These are phyloP conservation scores for Trichoderma sp. DNA, from an alignment of 2,329 filamentous ascomycete genomes.

Conservation along the genomic window DNA sequence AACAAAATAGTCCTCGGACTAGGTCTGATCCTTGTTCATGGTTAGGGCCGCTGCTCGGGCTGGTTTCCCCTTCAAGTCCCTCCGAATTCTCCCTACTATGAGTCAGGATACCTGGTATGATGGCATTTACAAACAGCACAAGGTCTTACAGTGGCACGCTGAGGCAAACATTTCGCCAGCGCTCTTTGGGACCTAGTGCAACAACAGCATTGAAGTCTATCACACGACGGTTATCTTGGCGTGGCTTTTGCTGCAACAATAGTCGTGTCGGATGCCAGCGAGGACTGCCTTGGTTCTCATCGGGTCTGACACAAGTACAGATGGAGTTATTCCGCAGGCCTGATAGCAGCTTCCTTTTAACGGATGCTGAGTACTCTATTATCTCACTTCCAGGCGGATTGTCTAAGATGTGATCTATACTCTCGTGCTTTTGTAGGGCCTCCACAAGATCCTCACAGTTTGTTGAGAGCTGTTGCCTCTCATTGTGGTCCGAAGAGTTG, in stretches of 20 bases:
- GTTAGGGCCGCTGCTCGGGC: too few species aligned
- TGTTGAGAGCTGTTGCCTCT: background rate
- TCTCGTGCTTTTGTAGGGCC: fast-evolving
- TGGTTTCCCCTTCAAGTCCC: too few species aligned
- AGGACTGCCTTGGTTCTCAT: background rate
- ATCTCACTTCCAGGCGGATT: background rate
- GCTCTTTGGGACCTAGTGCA: background rate
- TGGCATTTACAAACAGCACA: background rate
- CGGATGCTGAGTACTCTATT: background rate
- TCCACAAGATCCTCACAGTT: background rate
- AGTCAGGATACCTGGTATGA: background rate
- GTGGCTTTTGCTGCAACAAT: background rate
- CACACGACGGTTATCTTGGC: background rate
- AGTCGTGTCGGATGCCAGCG: background rate
- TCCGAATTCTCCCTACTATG: background rate
- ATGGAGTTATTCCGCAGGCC: background rate
- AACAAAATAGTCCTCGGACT: background rate
- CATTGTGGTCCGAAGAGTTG: background rate
- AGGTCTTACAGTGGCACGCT: background rate
- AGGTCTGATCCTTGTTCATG: background rate
- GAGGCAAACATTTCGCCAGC: background rate
- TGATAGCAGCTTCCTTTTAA: background rate
- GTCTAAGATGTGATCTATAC: background rate
- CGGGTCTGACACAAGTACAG: background rate
- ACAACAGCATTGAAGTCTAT: background rate